Conservation (phyloP, 2,329 filamentous ascomycete species). For the Aspergillus uvarum region DNA sequence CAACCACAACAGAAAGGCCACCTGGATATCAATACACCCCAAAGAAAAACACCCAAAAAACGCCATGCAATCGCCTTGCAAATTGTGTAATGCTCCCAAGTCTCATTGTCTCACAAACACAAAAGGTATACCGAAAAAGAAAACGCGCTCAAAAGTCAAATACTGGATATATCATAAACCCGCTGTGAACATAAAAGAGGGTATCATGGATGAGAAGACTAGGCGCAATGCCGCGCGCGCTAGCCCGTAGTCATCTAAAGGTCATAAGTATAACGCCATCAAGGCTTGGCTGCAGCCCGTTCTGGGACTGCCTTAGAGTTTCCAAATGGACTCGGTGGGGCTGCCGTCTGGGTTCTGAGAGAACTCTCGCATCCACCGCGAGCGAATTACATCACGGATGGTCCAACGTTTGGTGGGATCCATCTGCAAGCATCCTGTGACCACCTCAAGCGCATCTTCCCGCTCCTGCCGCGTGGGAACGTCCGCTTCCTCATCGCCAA, state of each 20-base stretch:
- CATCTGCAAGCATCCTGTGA: conserved; percentile 60
- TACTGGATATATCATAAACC: background rate
- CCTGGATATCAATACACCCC: background rate
- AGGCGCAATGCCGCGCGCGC: conserved; percentile 15
- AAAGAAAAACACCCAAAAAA: background rate
- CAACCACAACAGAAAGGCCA: background rate
- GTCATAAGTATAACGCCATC: conserved; percentile 12
- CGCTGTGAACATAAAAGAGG: conserved; percentile 21
- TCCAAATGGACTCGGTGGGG: conserved; percentile 36
- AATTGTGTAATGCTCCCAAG: background rate
- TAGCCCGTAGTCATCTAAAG: conserved; percentile 20
- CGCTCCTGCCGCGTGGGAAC: conserved; percentile 42
- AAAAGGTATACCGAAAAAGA: conserved; percentile 10
- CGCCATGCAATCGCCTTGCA: background rate
- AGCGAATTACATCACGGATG: conserved; percentile 56
- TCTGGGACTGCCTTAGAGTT: conserved; percentile 28
- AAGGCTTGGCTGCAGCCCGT: background rate
- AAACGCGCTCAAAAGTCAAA: background rate
- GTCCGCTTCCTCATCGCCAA: conserved; percentile 40
- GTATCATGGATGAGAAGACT: conserved; percentile 33
- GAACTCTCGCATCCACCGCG: conserved; percentile 54
- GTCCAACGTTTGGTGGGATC: conserved; percentile 57
- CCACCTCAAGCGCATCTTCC: conserved; percentile 55
- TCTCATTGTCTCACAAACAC: background rate
- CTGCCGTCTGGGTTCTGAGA: conserved; percentile 33